phyloP scores from a whole-genome alignment of 2,329 filamentous ascomycete genomes.

The Aspergillus chevalieri region DNA sequence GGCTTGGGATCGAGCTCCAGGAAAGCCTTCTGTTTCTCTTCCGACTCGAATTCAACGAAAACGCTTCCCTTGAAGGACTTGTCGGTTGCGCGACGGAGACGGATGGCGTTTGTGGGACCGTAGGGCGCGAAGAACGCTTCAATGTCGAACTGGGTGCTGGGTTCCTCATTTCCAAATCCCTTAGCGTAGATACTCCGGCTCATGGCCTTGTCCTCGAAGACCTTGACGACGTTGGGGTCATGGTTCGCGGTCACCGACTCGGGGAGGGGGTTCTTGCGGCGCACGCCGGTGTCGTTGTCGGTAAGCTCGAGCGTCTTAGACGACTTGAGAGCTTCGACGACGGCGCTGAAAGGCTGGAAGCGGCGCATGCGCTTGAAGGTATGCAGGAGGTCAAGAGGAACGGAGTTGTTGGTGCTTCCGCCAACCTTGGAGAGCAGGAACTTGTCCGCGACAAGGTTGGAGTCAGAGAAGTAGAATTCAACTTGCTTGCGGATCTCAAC shows the following conservation, averaged over 20 bases:
- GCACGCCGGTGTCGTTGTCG: slow-evolving; percentile 65
- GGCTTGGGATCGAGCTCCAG: slow-evolving; percentile 73
- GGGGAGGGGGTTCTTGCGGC: slow-evolving; percentile 66
- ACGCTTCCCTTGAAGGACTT: slow-evolving; percentile 91
- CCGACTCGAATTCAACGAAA: slow-evolving; percentile 82
- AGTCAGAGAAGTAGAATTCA: slow-evolving; percentile 93
- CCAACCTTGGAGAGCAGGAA: slow-evolving; percentile 75
- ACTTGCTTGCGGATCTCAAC: slow-evolving; percentile 80
- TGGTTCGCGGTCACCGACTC: slow-evolving; percentile 50
- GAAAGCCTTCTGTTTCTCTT: slow-evolving; percentile 75
- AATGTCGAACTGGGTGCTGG: slow-evolving; percentile 83
- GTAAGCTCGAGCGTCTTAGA: slow-evolving; percentile 67
- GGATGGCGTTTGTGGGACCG: slow-evolving; percentile 73
- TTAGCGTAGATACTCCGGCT: slow-evolving; percentile 81
- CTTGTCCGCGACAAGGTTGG: slow-evolving; percentile 81
- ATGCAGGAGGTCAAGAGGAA: slow-evolving; percentile 70
- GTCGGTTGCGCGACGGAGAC: slow-evolving; percentile 69
- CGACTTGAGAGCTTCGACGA: slow-evolving; percentile 75
- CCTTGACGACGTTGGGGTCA: slow-evolving; percentile 48
- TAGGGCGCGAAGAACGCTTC: slow-evolving; percentile 84
- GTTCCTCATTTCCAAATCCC: slow-evolving; percentile 81
- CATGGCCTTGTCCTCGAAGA: slow-evolving; percentile 60
- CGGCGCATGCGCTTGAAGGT: slow-evolving; percentile 93
- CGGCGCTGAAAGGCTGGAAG: slow-evolving; percentile 79
- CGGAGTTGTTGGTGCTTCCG: slow-evolving; percentile 66